Evolutionary conservation across 495 filamentous ascomycete genomes (phyloP), one percentile per base, ranked within the genome.

Genomic region (Xylaria palmicola): DNA sequence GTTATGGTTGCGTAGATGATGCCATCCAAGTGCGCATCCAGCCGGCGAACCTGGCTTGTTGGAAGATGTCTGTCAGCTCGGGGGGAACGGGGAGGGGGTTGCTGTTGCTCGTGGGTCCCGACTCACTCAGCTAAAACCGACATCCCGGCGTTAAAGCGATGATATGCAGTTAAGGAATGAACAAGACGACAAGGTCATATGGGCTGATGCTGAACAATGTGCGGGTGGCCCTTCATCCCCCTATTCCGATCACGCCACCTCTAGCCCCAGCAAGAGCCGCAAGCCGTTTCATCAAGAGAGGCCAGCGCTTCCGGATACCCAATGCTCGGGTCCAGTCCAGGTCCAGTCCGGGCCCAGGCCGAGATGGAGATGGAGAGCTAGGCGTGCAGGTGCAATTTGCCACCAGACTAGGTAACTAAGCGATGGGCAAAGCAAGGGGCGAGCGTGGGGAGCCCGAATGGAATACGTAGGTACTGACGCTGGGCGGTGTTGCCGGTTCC

Each of bases 21-120:
- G 41, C 84, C 85, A 68, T 96, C 92, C 56, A 98, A 82, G 64
- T 90, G 88, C 40, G 81, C 77, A 72, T 97, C 92, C 55, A 97
- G 77, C 37, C 81, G 84, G 57, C 85, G 86, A 44, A 96, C 81
- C 72, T 92, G 91, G 74, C 93, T 97, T 55, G 40, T 67, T 27
- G 52, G 50, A 34, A 56, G 7, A 41, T 40, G 62, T 65, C 62
- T 69, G 67, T 72, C 59, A 72, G 65, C 60, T 27, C 26, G 17
- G 48, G 48, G 30, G 12, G 17, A 17, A 50, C n/a, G 39, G 39
- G 39, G 57, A 52, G 26, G 26, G 13, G 40, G 40, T 17, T 4
- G 6, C n/a, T 43, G 37, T 36, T 34, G 17, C n/a, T 13, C 57
- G 13, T 59, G 43, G 43, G 53, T 20, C 26, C 27, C 32, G 51